Conservation (phyloP, 805 yeast species). For the Kuraishia hungarica region DNA sequence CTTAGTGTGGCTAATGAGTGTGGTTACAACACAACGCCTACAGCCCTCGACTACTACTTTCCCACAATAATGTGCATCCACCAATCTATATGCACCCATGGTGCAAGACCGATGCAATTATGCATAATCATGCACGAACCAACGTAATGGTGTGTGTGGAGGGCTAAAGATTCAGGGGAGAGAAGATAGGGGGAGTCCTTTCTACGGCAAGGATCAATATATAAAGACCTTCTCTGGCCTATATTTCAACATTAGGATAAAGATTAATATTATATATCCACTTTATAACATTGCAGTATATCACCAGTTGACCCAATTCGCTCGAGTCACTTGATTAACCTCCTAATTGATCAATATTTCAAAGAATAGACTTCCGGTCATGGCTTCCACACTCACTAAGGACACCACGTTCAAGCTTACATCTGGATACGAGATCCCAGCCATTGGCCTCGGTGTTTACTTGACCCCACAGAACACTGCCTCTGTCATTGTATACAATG, state of each 20-base stretch:
- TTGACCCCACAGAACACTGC: conserved; percentile 29
- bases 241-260: too few relatives aligned
- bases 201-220: too few relatives aligned
- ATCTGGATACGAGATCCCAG: conserved; percentile 47
- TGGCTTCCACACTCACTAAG: not conserved
- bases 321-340: too few relatives aligned
- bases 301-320: too few relatives aligned
- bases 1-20: not conserved
- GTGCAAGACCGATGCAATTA: not conserved
- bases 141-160: not conserved
- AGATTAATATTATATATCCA: too few relatives aligned
- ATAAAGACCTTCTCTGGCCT: not conserved
- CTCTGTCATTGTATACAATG: conserved; percentile 38
- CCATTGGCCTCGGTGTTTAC: conserved; percentile 50
- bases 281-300: too few relatives aligned
- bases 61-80: not conserved
- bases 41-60: not conserved
- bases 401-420: conserved; percentile 25
- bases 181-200: not conserved
- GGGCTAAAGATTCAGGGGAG: not conserved
- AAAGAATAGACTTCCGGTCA: not conserved
- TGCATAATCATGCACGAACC: not conserved
- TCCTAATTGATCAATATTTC: not conserved
- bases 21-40: too few relatives aligned
- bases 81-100: not conserved